Evolutionary conservation across 2,329 filamentous ascomycete species (phyloP), one percentile per base, ranked within the genome.

Genomic region (Coleophoma eucalyptorum): DNA sequence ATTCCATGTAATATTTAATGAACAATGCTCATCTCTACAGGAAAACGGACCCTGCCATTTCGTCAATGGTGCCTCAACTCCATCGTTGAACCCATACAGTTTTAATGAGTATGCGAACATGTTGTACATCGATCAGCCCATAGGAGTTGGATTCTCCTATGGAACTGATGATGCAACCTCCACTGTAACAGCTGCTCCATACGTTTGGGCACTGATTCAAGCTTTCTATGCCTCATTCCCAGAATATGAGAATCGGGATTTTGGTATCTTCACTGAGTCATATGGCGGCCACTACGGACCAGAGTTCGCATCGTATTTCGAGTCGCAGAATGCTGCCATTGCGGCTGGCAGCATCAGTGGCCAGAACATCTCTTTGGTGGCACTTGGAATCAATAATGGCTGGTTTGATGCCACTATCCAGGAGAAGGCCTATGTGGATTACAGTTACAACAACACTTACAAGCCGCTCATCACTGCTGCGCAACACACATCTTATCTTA

Each of bases 191-290:
- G 75, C 76, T 10, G 74, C 76, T 3, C 69, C 70, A 1, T 71
- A 70, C 45, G 72, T 83, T n/a, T 83, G 79, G 79, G 73, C 69
- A 3, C 67, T 83, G n/a, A 63, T 81, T 44, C 79, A 83, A 60
- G 74, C 75, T 1, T 89, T 84, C 72, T 81, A 83, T 49, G 72
- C 78, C 4, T 76, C 81, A 31, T 88, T 88, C 51, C 83, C 81
- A 0, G 72, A 75, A 31, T 86, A 87, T 60, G 74, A 79, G 62
- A 77, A 84, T 52, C 72, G 74, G n/a, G 71, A 80, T 54, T 76
- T 81, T 51, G 74, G 75, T 4, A 69, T 83, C 49, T 80, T 76
- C 48, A 74, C 77, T 5, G 72, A 77, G 40, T 62, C 61, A 5
- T 83, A 83, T 53, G 80, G 80, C 21, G 79, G 80, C n/a, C 75